Base-by-base conservation (phyloP, 768 basidiomycete species). In the Steccherinum ochraceum region DNA sequence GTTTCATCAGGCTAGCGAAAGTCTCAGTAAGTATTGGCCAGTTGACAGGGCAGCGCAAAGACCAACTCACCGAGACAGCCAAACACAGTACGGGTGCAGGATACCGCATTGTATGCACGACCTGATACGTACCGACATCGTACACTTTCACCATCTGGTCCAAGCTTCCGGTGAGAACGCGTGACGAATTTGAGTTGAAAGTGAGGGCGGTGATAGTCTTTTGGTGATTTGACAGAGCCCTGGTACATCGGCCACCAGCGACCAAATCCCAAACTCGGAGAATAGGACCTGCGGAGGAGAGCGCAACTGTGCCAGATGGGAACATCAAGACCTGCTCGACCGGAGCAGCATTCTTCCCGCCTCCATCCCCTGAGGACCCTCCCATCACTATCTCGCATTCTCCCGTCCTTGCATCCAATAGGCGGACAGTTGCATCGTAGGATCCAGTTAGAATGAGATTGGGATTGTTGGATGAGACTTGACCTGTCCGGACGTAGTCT, bases 81-180 rank as follows among this genome's bases (percentile, higher is more conserved):
- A 98, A 72, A 61, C 86, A 91, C 16, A 99, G 75, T 1, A 99
- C 69, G 4, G 93, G 91, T 3, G 93, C 92, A 3, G 95, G 90
- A 67, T 98, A 98, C 42, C 96, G 85, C 92, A 99, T 98, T 3
- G 96, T 97, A 62, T 99, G 96, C 12, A 96, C 84, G 27, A 99
- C 96, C 61, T 89, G 89, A 75, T 95, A 97, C 13, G 82, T 82
- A 63, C 87, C 81, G 30, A 94, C 83, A 67, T 98, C 95, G 70
- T 98, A 99, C 26, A 97, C 94, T 70, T 99, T 99, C 52, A 98
- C 91, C 88, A 99, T 89, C 58, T 95, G 93, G 65, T 99, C 96
- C 55, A 99, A 73, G 40, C 89, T 83, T 24, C 93, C 96, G 0
- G 91, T 92, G 43, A 99, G 73, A 2, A 98, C 76, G 30, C 93